These are phyloP conservation scores for Penicillium soppii DNA, from an alignment of 495 filamentous ascomycete species.

Conservation along the genomic window DNA sequence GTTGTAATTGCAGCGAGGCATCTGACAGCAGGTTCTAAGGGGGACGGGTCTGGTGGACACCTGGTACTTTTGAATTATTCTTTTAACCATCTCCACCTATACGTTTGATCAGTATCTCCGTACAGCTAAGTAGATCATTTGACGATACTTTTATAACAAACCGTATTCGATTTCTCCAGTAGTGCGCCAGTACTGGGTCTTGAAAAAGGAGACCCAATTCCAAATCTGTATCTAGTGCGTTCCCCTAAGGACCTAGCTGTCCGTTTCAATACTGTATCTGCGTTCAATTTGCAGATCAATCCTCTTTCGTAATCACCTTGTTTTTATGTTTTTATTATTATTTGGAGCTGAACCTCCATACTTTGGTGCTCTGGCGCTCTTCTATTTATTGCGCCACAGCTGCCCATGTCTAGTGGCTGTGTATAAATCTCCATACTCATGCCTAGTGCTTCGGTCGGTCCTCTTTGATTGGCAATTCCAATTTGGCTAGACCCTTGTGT, in stretches of 20 bases:
- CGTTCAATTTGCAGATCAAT: conserved; percentile 1
- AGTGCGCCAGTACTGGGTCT: background rate
- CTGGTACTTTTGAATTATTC: too few species aligned
- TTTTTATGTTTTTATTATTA: background rate
- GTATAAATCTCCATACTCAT: background rate
- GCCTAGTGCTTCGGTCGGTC: background rate
- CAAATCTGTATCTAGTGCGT: background rate
- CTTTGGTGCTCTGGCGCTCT: background rate
- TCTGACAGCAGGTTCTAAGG: too few species aligned
- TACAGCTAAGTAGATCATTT: too few species aligned
- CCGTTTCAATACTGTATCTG: conserved; percentile 8
- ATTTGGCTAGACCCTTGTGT: background rate
- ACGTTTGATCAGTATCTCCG: too few species aligned
- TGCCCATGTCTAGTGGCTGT: conserved; percentile 1
- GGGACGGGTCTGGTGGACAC: too few species aligned
- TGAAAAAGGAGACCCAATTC: background rate
- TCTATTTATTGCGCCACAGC: background rate
- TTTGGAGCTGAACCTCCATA: background rate
- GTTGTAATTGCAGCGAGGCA: too few species aligned
- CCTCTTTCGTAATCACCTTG: background rate
- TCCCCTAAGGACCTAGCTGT: background rate
- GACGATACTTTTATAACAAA: too few species aligned
- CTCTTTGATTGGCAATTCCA: background rate
- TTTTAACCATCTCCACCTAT: too few species aligned
- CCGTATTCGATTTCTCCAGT: background rate